Conservation (phyloP, 2,329 filamentous ascomycete genomes). For the Scytalidium lignicola region DNA sequence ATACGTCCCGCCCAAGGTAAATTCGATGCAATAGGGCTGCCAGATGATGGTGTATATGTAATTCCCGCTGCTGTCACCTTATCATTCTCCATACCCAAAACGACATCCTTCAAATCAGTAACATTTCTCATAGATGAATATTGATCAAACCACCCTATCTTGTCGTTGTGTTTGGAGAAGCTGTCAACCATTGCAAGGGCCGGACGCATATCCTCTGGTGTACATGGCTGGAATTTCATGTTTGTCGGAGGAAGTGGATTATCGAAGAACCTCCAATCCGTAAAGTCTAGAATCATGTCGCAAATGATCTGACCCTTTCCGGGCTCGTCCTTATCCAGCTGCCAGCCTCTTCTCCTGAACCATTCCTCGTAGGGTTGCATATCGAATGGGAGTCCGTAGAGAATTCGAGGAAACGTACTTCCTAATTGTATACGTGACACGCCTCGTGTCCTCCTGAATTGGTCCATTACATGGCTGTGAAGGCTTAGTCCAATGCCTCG, state of each 20-base stretch:
- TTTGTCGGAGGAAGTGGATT: constrained; percentile 34
- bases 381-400: constrained; percentile 47
- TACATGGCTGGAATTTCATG: constrained; percentile 32
- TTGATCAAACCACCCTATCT: constrained; percentile 55
- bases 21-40: constrained; percentile 42
- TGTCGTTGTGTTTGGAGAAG: constrained; percentile 40
- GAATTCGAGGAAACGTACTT: constrained; percentile 52
- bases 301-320: constrained; percentile 45
- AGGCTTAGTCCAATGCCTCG: constrained; percentile 49
- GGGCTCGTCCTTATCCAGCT: constrained; percentile 36
- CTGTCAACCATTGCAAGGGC: constrained; percentile 46
- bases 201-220: constrained; percentile 35
- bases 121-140: constrained; percentile 47
- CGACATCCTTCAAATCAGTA: constrained; percentile 44
- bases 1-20: constrained; percentile 51
- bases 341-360: constrained; percentile 52
- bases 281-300: constrained; percentile 50
- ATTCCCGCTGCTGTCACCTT: constrained; percentile 49
- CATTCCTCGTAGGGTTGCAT: constrained; percentile 37
- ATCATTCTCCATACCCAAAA: constrained; percentile 46
- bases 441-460: constrained; percentile 45
- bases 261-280: constrained; percentile 37
- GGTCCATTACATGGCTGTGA: constrained; percentile 44
- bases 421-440: constrained; percentile 52
- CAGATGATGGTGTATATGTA: constrained; percentile 44